Base-by-base conservation (phyloP, 2,329 filamentous ascomycete species). In the Drechmeria coniospora region DNA sequence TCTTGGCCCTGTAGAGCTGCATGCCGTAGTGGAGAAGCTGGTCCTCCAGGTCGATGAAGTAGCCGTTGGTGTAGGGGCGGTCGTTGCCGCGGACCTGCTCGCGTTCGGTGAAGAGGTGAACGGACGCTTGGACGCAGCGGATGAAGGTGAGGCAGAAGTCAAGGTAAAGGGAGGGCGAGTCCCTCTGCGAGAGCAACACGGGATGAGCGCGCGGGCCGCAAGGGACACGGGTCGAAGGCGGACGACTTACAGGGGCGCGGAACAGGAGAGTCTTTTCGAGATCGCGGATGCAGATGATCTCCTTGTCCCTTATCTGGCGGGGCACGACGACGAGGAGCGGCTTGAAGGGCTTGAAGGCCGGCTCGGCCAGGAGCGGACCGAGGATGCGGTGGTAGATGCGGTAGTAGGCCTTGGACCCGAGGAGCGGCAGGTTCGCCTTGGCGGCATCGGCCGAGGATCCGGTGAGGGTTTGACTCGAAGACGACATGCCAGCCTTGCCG, bases 11-110 rank as follows among this genome's bases (percentile, higher is more conserved):
- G 37, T 77, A 75, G 44, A 94, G 74, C 51, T 90, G 80, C 45
- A 75, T 71, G 35, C 83, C 86, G 70, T 93, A 92, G 50, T 82
- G 72, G 50, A 76, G 73, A 44, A 94, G 84, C 69, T 94, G 86
- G 52, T 92, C 82, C 52, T 92, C 77, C 35, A 95, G 74, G 61
- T 95, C 87, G 59, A 94, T 78, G 52, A 94, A 94, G 59, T 95
- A 95, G 50, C 82, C 82, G 68, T 80, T 83, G 66, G 78, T 90
- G 64, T 94, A 95, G 40, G 84, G 83, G 45, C 79, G 76, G 55
- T 95, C 87, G 55, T 72, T 64, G 34, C 81, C 79, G 51, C 82
- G 74, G 40, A 77, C 76, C 59, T 87, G 81, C 53, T 95, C 86
- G 50, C 74, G 74, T 50, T 92, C 83, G 63, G 72, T 77, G 39